phyloP scores from a whole-genome alignment of 2,329 filamentous ascomycete species.

The Exophiala oligosperma region DNA sequence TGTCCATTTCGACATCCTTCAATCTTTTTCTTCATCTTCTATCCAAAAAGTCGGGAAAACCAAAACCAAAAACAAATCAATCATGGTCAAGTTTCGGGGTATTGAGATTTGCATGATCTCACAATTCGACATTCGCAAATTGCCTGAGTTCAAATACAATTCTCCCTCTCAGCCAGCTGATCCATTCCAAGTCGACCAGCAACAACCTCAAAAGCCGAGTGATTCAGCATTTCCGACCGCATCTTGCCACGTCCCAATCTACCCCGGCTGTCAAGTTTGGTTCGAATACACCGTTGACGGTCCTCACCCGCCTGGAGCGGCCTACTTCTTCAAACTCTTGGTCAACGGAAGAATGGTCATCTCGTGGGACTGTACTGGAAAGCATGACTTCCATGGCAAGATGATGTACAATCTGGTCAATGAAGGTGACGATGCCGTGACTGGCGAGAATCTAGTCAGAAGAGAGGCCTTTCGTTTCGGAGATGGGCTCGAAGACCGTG shows the following conservation, averaged over 20 bases:
- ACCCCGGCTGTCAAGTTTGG: conserved; percentile 30
- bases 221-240: conserved; percentile 11
- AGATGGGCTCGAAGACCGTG: conserved; percentile 12
- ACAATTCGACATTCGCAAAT: conserved; percentile 26
- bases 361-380: conserved; percentile 27
- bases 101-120: conserved; percentile 28
- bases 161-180: conserved; percentile 1
- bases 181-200: conserved; percentile 3
- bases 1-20: not conserved
- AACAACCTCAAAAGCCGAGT: not conserved
- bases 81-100: conserved; percentile 28
- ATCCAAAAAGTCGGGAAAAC: no score
- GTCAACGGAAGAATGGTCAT: conserved; percentile 22
- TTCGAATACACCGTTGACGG: conserved; percentile 30
- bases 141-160: conserved; percentile 24
- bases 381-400: conserved; percentile 29
- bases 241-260: conserved; percentile 26
- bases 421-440: conserved; percentile 11
- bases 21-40: no score
- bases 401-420: conserved; percentile 26
- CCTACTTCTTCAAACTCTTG: conserved; percentile 29
- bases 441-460: conserved; percentile 11
- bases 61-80: not conserved
- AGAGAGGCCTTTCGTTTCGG: conserved; percentile 23
- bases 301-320: conserved; percentile 27